Evolutionary conservation across 2,329 filamentous ascomycete genomes (phyloP).

Genomic region (Fusarium humuli): DNA sequence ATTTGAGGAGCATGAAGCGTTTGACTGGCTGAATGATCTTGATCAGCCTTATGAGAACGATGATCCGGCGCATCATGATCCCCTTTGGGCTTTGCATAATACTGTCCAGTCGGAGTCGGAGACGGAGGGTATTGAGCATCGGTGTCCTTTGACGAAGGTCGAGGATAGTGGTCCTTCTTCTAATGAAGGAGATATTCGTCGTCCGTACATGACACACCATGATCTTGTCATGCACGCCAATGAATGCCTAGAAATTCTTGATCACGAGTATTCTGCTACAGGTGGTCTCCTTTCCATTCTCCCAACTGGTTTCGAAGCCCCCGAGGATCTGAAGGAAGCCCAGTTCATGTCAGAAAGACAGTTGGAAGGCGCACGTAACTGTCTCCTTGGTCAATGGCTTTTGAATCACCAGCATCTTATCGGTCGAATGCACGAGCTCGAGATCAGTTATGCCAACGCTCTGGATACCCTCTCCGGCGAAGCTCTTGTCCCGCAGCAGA

Average conservation of each 20-base stretch:
- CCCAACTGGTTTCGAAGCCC: slow-evolving; percentile 53
- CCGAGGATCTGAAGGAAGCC: slow-evolving; percentile 44
- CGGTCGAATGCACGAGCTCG: slow-evolving; percentile 67
- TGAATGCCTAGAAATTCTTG: slow-evolving; percentile 68
- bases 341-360: slow-evolving; percentile 45
- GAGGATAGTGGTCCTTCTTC: slow-evolving; percentile 35
- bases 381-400: slow-evolving; percentile 68
- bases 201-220: slow-evolving; percentile 60
- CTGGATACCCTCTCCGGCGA: slow-evolving; percentile 63
- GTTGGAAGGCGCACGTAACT: slow-evolving; percentile 59
- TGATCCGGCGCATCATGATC: slow-evolving; percentile 60
- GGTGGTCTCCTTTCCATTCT: slow-evolving; percentile 68
- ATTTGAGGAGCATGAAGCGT: slow-evolving; percentile 61
- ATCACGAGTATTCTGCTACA: slow-evolving; percentile 67
- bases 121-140: slow-evolving; percentile 54
- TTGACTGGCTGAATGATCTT: slow-evolving; percentile 68
- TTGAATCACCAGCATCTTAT: slow-evolving; percentile 65
- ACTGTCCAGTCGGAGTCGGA: slow-evolving; percentile 58
- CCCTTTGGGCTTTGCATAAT: slow-evolving; percentile 61
- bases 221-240: slow-evolving; percentile 68
- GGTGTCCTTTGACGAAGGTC: slow-evolving; percentile 58
- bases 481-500: slow-evolving; percentile 62
- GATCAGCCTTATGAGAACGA: slow-evolving; percentile 60
- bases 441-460: slow-evolving; percentile 63
- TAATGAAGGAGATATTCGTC: slow-evolving; percentile 31